phyloP scores from a whole-genome alignment of 2,329 filamentous ascomycete species.

The Scytalidium lignicola region DNA sequence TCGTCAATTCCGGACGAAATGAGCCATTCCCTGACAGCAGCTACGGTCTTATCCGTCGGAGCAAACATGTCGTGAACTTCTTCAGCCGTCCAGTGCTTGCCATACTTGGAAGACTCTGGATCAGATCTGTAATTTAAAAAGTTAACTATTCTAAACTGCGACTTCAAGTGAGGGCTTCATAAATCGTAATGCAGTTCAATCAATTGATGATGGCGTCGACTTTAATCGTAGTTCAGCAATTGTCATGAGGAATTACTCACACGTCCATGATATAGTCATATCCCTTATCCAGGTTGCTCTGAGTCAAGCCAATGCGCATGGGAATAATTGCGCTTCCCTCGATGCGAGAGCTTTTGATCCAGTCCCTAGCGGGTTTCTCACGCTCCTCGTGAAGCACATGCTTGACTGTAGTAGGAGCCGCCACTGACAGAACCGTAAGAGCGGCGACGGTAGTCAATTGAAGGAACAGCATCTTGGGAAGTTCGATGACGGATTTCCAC shows the following conservation, averaged over 20 bases:
- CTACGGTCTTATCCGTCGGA: background rate
- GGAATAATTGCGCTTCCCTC: conserved; percentile 27
- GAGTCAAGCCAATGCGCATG: conserved; percentile 39
- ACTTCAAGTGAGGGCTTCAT: background rate
- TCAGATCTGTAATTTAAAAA: conserved; percentile 1
- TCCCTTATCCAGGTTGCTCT: conserved; percentile 39
- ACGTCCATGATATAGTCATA: conserved; percentile 36
- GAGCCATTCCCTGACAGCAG: conserved; percentile 29
- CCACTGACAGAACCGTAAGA: background rate
- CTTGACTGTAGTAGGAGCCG: conserved; percentile 6
- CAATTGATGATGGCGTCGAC: conserved; percentile 12
- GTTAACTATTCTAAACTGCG: background rate
- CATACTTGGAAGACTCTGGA: conserved; percentile 4
- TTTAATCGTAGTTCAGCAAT: background rate
- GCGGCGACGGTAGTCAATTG: conserved; percentile 11
- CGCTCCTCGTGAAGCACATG: conserved; percentile 19
- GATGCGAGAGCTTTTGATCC: conserved; percentile 14
- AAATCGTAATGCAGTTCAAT: background rate
- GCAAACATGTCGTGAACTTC: background rate
- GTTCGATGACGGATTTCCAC: background rate
- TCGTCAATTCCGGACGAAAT: conserved; percentile 24
- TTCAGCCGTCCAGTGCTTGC: conserved; percentile 1
- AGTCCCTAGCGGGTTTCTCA: conserved; percentile 6
- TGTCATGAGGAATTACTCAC: conserved; percentile 19
- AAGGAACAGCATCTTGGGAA: conserved; percentile 8